phyloP scores from a whole-genome alignment of 176 grass and related monocot genomes.

The Metroxylon sagu region DNA sequence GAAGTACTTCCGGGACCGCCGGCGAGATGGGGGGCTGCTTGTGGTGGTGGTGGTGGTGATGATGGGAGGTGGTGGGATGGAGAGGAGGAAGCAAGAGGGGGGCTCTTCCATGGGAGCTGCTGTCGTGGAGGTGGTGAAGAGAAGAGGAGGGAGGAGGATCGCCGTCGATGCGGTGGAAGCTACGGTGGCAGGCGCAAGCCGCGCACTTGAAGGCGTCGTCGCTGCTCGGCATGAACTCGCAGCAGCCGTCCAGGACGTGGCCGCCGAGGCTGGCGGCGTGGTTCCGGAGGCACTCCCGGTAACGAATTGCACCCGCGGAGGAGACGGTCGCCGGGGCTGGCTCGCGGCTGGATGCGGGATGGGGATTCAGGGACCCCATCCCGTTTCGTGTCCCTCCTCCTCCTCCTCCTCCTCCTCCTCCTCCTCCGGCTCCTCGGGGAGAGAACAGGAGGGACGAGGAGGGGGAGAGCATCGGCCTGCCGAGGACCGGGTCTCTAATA shows the following conservation, averaged over 20 bases:
- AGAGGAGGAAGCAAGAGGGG: too few species aligned
- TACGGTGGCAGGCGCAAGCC: conserved; percentile 95
- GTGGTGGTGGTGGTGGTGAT: conserved; percentile 4
- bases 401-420: too few species aligned
- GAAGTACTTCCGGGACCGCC: background rate
- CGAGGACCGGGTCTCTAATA: too few species aligned
- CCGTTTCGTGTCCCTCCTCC: too few species aligned
- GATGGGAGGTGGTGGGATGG: background rate
- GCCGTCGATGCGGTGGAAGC: conserved; percentile 81
- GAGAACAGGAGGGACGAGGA: too few species aligned
- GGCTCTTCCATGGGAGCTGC: too few species aligned
- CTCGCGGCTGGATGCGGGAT: too few species aligned
- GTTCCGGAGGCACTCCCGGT: conserved; percentile 81
- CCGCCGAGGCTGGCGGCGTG: conserved; percentile 78
- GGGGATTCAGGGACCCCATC: too few species aligned
- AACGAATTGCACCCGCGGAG: background rate
- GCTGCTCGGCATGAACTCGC: conserved; percentile 80
- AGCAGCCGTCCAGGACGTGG: conserved; percentile 84
- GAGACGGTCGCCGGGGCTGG: too few species aligned
- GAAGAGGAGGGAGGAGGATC: background rate
- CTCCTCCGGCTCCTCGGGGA: too few species aligned
- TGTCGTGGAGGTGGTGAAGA: too few species aligned
- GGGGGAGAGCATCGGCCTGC: too few species aligned
- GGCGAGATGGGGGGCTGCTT: conserved; percentile 11
- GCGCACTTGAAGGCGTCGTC: conserved; percentile 52